Percentiles rank a stretch among this genome's conserved stretches.
Evolutionary conservation across 1,139 yeast genomes (phyloP).

Genomic region (Candida labiduridarum): DNA sequence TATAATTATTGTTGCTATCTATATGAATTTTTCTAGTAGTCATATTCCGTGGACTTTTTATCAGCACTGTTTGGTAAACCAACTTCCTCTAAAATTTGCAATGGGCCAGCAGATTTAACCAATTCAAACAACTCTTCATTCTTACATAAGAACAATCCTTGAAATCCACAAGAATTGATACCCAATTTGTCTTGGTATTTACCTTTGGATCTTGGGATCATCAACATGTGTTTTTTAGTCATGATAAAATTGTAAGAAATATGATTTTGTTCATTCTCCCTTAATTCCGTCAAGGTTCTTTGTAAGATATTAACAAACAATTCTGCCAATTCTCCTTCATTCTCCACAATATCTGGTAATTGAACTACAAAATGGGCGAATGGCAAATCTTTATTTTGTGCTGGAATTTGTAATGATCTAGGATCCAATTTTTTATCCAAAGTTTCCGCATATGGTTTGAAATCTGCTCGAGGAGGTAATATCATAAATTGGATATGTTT

Average conservation of each 20-base stretch:
- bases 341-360: conserved; percentile 46
- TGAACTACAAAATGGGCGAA: conserved; percentile 83
- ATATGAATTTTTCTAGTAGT: conserved; percentile 25
- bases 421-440: conserved; percentile 2
- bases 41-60: conserved; percentile 35
- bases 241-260: conserved; percentile 79
- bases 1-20: neutral
- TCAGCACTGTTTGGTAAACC: conserved; percentile 65
- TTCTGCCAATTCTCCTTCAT: conserved; percentile 57
- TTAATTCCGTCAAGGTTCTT: conserved; percentile 65
- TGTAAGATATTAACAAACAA: conserved; percentile 72
- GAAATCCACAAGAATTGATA: conserved; percentile 77
- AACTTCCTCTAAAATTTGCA: conserved; percentile 53
- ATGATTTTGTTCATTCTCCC: conserved; percentile 47
- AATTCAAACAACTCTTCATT: conserved; percentile 51
- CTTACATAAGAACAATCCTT: conserved; percentile 80
- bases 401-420: conserved; percentile 49
- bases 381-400: conserved; percentile 62
- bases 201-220: conserved; percentile 72
- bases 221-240: conserved; percentile 80
- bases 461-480: conserved; percentile 53
- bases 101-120: conserved; percentile 46
- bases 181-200: conserved; percentile 50
- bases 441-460: conserved; percentile 61
- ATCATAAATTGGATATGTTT: conserved; percentile 87